Evolutionary conservation across 2,329 filamentous ascomycete genomes (phyloP), one percentile per base, ranked within the genome.

Genomic region (Diaporthe vaccinii): DNA sequence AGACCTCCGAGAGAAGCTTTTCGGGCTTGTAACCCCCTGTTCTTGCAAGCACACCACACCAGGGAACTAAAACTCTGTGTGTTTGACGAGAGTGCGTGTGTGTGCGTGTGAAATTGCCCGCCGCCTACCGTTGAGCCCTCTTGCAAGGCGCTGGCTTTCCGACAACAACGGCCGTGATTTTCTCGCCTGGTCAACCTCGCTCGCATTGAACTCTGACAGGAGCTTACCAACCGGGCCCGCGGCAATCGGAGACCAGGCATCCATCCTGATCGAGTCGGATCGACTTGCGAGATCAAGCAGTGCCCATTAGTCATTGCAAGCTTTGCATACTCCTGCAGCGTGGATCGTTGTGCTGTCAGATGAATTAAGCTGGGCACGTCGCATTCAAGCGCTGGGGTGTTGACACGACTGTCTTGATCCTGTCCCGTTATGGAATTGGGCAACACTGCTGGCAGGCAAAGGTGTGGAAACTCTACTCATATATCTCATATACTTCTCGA

Each of bases 381-480:
- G 72, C 58, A 67, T 70, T 69, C 69, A 70, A 72, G 72, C 73
- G 75, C 75, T 76, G 77, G 77, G 79, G 77, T 79, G 76, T 70
- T 77, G 76, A 75, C 76, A 74, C 76, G 73, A 78, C 69, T 74
- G 76, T 76, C 67, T 76, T 74, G 68, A 74, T 75, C 76, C 72
- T 77, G 76, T 78, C 80, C 82, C 82, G 84, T 81, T 81, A 85
- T 85, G 84, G 84, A 84, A 84, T 82, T 80, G 80, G 82, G 83
- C 76, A 83, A 84, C 74, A 79, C 80, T 79, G 81, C 80, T 78
- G 76, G 78, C 78, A 83, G 83, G 81, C 83, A 84, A 82, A 85
- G 83, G 84, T 85, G 77, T 72, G 82, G 78, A 74, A 46, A 36
- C 44, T 72, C 72, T 55, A 55, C 59, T 58, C 44, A 58, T 75